Conservation (phyloP, 164 flowering plant genomes). For the Stephania japonica region DNA sequence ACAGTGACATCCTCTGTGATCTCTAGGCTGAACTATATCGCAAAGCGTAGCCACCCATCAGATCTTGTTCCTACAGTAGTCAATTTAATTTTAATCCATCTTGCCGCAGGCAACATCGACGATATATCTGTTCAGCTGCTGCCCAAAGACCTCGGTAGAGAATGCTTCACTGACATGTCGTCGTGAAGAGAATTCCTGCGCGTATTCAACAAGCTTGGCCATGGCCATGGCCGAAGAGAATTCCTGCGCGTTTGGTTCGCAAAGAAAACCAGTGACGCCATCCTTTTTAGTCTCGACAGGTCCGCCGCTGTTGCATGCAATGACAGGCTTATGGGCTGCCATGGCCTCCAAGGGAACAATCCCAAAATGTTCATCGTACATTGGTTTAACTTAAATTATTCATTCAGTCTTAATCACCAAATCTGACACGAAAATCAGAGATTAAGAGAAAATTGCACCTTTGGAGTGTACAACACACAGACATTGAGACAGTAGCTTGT, state of each 20-base stretch:
- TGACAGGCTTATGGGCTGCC: constrained; percentile 94
- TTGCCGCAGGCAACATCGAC: constrained; percentile 35
- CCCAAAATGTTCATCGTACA: constrained; percentile 92
- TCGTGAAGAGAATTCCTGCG: constrained; percentile 50
- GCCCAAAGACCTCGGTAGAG: constrained; percentile 35
- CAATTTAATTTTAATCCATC: constrained; percentile 22
- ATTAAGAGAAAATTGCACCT: constrained; percentile 34
- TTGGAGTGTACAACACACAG: constrained; percentile 84
- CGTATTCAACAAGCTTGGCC: constrained; percentile 61
- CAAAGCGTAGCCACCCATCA: background rate
- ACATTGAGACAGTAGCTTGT: constrained; percentile 74
- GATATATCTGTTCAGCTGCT: constrained; percentile 45
- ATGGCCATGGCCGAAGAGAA: constrained; percentile 79
- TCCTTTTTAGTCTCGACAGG: constrained; percentile 77
- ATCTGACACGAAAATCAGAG: background rate
- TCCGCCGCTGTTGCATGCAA: constrained; percentile 95
- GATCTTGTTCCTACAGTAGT: background rate
- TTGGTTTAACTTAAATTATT: background rate
- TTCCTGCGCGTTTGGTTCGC: constrained; percentile 58
- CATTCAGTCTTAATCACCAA: background rate
- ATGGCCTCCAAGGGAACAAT: constrained; percentile 95
- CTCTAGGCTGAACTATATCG: background rate
- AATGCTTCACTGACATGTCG: constrained; percentile 58
- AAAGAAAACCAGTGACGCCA: constrained; percentile 75
- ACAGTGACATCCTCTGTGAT: background rate